phyloP scores from a whole-genome alignment of 805 yeast genomes.

The Dipodascopsis tothii region DNA sequence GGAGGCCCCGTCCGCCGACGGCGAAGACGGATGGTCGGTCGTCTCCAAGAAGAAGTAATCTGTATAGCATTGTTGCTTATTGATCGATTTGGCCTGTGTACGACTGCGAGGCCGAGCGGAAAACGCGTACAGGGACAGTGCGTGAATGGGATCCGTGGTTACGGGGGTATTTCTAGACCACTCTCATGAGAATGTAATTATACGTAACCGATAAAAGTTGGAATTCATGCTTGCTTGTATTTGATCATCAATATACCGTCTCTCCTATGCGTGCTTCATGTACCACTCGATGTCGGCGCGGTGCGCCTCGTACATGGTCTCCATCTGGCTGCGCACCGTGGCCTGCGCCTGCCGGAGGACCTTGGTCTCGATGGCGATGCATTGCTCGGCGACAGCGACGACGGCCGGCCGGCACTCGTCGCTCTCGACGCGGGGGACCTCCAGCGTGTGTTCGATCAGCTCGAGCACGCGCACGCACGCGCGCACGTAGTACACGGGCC shows the following conservation, averaged over 20 bases:
- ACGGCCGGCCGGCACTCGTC: not conserved
- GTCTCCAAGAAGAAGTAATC: slow-evolving; percentile 14
- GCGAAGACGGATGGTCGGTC: slow-evolving; percentile 23
- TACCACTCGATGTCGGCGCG: not conserved
- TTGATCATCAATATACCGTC: too few relatives aligned
- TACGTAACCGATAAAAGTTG: too few relatives aligned
- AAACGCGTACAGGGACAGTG: not conserved
- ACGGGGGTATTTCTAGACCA: too few relatives aligned
- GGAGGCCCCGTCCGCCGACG: slow-evolving; percentile 13
- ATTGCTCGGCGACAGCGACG: not conserved
- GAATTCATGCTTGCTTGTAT: too few relatives aligned
- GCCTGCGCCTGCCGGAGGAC: not conserved
- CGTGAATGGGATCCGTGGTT: not conserved
- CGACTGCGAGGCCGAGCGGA: too few relatives aligned
- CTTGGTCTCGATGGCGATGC: not conserved
- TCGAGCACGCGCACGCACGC: not conserved
- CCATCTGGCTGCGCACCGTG: not conserved
- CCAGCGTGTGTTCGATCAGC: not conserved
- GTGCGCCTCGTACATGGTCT: not conserved
- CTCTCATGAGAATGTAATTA: too few relatives aligned
- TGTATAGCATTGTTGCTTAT: too few relatives aligned
- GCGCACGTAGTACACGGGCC: not conserved
- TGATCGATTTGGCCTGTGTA: too few relatives aligned
- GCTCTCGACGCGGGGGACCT: not conserved
- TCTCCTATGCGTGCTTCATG: not conserved